Evolutionary conservation across 768 basidiomycete species (phyloP).

Genomic region (Trametopsis cervina): DNA sequence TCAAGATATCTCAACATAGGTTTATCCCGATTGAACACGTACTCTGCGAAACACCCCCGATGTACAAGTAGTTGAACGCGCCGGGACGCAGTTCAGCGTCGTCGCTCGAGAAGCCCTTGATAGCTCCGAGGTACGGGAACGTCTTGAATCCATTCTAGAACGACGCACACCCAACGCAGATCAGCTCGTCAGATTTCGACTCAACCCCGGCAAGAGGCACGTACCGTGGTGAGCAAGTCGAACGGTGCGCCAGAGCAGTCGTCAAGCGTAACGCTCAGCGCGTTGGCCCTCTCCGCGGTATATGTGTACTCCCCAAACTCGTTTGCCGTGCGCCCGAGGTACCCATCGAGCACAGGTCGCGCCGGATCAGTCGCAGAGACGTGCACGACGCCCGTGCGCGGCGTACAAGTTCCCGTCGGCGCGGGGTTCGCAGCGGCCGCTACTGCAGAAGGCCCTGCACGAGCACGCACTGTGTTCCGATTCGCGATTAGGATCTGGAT

Average conservation of each 20-base stretch:
- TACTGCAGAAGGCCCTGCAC: slow-evolving; percentile 6
- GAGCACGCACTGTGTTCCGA: slow-evolving; percentile 8
- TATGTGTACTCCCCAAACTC: slow-evolving; percentile 17
- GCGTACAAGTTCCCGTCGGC: not conserved
- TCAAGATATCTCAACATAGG: not conserved
- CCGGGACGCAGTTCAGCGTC: slow-evolving; percentile 1
- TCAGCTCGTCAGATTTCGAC: not conserved
- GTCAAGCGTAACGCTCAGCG: slow-evolving; percentile 12
- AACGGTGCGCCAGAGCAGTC: slow-evolving; percentile 9
- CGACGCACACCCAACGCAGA: not conserved
- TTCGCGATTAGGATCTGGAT: too few relatives aligned
- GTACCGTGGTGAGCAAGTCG: slow-evolving; percentile 13
- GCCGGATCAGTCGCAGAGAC: slow-evolving; percentile 2
- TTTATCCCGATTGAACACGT: not conserved
- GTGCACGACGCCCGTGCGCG: slow-evolving; percentile 9
- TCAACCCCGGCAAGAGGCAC: not conserved
- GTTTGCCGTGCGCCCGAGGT: slow-evolving; percentile 11
- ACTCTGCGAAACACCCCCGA: slow-evolving; percentile 13
- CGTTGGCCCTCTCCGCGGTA: slow-evolving; percentile 12
- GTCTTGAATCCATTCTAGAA: slow-evolving; percentile 10
- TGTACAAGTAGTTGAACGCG: slow-evolving; percentile 12
- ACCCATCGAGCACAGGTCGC: slow-evolving; percentile 8
- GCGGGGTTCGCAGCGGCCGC: not conserved
- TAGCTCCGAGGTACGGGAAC: slow-evolving; percentile 8
- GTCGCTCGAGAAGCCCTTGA: slow-evolving; percentile 11